Percentiles rank a stretch among this genome's conserved stretches.
phyloP scores from a whole-genome alignment of 1,284 basidiomycete genomes.

The Gymnopus androsaceus region DNA sequence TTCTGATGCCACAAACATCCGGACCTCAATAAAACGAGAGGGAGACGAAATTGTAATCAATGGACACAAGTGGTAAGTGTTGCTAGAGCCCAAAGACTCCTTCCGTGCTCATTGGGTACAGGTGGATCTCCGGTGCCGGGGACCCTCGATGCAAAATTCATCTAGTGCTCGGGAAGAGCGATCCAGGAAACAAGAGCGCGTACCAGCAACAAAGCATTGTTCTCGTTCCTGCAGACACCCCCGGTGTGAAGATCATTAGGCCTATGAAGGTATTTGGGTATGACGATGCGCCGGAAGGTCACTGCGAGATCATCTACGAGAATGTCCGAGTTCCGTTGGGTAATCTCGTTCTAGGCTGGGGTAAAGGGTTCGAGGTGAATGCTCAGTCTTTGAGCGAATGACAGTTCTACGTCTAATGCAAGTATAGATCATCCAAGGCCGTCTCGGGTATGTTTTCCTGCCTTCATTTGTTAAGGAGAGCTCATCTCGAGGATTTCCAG shows the following conservation, averaged over 20 bases:
- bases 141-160: slow-evolving; percentile 90
- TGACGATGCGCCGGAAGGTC: slow-evolving; percentile 94
- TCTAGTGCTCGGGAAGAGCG: slow-evolving; percentile 92
- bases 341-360: slow-evolving; percentile 91
- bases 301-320: slow-evolving; percentile 94
- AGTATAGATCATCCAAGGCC: slow-evolving; percentile 89
- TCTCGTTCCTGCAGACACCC: slow-evolving; percentile 84
- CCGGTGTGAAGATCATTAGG: slow-evolving; percentile 88
- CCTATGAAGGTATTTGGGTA: slow-evolving; percentile 94
- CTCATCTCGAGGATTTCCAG: slow-evolving; percentile 36
- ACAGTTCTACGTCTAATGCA: not conserved
- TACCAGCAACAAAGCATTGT: slow-evolving; percentile 93
- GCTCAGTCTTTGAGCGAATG: not conserved
- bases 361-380: slow-evolving; percentile 83
- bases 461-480: slow-evolving; percentile 7
- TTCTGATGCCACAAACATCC: slow-evolving; percentile 95
- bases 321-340: slow-evolving; percentile 86
- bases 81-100: not conserved
- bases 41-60: slow-evolving; percentile 92
- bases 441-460: slow-evolving; percentile 72
- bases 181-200: slow-evolving; percentile 68
- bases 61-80: slow-evolving; percentile 88
- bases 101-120: slow-evolving; percentile 25
- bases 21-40: slow-evolving; percentile 83
- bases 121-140: slow-evolving; percentile 97